phyloP scores from a whole-genome alignment of 2,329 filamentous ascomycete species.

The Exophiala bonariae region DNA sequence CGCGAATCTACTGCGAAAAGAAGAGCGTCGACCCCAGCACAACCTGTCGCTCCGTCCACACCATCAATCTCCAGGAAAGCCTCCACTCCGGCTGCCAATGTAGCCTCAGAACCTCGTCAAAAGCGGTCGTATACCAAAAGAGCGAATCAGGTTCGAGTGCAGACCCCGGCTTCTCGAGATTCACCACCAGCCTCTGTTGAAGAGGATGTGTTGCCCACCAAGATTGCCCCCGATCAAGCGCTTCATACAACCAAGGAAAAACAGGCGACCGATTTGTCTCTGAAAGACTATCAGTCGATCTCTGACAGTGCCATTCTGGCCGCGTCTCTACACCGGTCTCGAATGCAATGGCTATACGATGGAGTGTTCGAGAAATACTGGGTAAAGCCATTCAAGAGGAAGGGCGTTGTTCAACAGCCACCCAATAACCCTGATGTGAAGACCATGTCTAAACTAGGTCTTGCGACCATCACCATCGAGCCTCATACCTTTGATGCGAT shows the following conservation, averaged over 20 bases:
- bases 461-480: constrained; percentile 61
- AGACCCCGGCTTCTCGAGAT: constrained; percentile 31
- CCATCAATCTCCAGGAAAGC: constrained; percentile 18
- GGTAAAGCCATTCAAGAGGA: constrained; percentile 58
- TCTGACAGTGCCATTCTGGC: constrained; percentile 60
- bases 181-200: constrained; percentile 29
- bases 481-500: constrained; percentile 63
- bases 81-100: constrained; percentile 30
- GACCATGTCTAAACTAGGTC: constrained; percentile 56
- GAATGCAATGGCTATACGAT: constrained; percentile 56
- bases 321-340: constrained; percentile 59
- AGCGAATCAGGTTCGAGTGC: constrained; percentile 31
- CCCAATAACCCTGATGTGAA: constrained; percentile 51
- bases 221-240: constrained; percentile 52
- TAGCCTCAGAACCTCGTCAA: constrained; percentile 27
- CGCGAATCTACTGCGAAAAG: constrained; percentile 45
- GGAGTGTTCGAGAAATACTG: constrained; percentile 59
- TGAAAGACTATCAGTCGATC: constrained; percentile 59
- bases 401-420: constrained; percentile 47
- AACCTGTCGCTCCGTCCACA: constrained; percentile 3
- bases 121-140: constrained; percentile 35
- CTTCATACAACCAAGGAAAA: constrained; percentile 55
- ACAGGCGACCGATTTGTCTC: constrained; percentile 50
- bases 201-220: constrained; percentile 50
- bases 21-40: constrained; percentile 36